Evolutionary conservation across 2,329 filamentous ascomycete genomes (phyloP), one percentile per base, ranked within the genome.

Genomic region (Curvularia lunata): DNA sequence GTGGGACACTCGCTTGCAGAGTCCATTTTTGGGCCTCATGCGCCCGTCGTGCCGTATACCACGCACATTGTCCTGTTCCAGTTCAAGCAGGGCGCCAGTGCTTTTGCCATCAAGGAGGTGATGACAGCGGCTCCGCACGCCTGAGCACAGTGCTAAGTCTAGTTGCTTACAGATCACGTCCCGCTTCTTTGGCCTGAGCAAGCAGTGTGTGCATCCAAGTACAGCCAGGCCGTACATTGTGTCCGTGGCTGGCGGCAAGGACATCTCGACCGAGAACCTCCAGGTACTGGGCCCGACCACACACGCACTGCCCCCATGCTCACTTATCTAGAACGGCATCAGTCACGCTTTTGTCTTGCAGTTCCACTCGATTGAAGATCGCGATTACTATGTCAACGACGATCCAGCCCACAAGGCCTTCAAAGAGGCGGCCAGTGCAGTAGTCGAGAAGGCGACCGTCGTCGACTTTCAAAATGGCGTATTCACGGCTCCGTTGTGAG

Each of bases 321-420:
- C 78, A 5, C 77, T 79, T 80, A 30, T 13, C n/a, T 48, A 81
- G 78, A 66, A 74, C 52, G 78, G 77, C 16, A 65, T 79, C n/a
- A 78, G 75, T 23, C 78, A 81, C 54, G 80, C 74, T 2, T 82
- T 81, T 51, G 71, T 80, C 12, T 64, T 79, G 16, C 72, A 78
- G 46, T 82, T 81, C 58, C 67, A 68, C 16, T 75, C 69, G n/a
- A 54, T 66, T 3, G 74, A 75, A 41, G 78, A 82, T 51, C 70
- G 79, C 27, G 73, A 80, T 52, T 81, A 78, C 58, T 82, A 81
- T 54, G 75, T 80, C 21, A 67, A 77, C 18, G 58, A 75, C 0
- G 79, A 81, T 58, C 75, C 75, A 4, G 70, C 67, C 0, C 79
- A 81, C 46, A 62, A 76, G 43, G 68, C 64, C 0, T 81, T 81